phyloP scores from a whole-genome alignment of 2,329 filamentous ascomycete species.

The Xylaria sp. region DNA sequence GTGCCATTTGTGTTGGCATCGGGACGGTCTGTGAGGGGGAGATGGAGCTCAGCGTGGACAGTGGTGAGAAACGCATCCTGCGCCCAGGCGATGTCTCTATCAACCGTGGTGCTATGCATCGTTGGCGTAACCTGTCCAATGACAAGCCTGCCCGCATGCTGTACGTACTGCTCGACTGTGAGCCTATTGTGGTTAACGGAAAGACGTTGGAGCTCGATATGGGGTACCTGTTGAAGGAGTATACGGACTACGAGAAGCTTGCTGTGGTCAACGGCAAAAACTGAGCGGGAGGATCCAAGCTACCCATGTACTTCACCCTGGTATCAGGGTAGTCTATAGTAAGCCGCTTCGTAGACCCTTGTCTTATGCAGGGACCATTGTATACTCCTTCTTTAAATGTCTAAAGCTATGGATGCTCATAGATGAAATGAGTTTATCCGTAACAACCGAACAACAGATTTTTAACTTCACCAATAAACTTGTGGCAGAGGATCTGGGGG shows the following conservation, averaged over 20 bases:
- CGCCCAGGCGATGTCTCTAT: conserved; percentile 48
- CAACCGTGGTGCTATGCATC: conserved; percentile 49
- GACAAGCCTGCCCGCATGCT: conserved; percentile 44
- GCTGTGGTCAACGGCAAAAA: neutral
- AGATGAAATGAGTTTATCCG: neutral
- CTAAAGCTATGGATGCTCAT: neutral
- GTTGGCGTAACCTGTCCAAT: conserved; percentile 39
- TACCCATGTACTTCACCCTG: neutral
- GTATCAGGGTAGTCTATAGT: neutral
- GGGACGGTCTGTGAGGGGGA: conserved; percentile 50
- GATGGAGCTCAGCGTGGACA: conserved; percentile 47
- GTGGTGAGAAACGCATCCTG: conserved; percentile 42
- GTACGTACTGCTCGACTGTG: conserved; percentile 35
- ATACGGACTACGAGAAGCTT: conserved; percentile 11
- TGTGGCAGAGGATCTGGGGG: neutral
- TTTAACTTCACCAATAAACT: neutral
- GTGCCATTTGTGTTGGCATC: conserved; percentile 49
- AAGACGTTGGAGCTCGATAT: conserved; percentile 29
- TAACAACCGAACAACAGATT: neutral
- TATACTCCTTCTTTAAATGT: neutral
- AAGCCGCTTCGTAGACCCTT: neutral
- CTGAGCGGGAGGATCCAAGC: neutral
- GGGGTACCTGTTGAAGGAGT: conserved; percentile 29
- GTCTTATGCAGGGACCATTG: neutral
- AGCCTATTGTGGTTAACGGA: conserved; percentile 21